Conservation (phyloP, 768 basidiomycete species). For the Mycena vitilis region DNA sequence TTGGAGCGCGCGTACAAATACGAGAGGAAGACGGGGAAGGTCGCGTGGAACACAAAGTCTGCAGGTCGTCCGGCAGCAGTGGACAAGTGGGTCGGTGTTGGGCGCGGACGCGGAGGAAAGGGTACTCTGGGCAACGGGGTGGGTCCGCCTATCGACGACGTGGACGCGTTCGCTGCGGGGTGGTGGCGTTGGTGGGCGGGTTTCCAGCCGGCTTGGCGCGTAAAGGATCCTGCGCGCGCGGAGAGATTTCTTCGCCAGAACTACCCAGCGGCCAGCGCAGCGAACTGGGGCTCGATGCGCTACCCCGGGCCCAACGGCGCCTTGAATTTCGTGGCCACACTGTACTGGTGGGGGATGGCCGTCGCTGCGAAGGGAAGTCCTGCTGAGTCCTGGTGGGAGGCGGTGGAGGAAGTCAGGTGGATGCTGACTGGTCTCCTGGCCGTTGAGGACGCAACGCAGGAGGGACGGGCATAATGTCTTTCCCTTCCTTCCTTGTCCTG, state of each 20-base stretch:
- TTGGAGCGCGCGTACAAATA: not conserved
- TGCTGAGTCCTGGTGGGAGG: not conserved
- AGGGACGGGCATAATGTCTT: too few species aligned
- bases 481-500: too few species aligned
- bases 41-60: too few species aligned
- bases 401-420: not conserved
- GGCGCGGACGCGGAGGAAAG: not conserved
- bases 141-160: not conserved
- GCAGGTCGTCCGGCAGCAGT: too few species aligned
- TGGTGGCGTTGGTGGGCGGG: not conserved
- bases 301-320: not conserved
- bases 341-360: constrained; percentile 2
- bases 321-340: not conserved
- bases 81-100: not conserved
- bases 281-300: not conserved
- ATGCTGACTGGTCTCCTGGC: not conserved
- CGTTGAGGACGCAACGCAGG: too few species aligned
- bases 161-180: not conserved
- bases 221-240: not conserved
- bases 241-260: not conserved
- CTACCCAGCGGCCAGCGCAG: not conserved
- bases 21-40: not conserved
- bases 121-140: not conserved
- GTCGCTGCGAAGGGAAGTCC: not conserved
- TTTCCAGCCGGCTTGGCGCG: not conserved